phyloP scores from a whole-genome alignment of 2,329 filamentous ascomycete species.

The Fusarium sarcochroum region DNA sequence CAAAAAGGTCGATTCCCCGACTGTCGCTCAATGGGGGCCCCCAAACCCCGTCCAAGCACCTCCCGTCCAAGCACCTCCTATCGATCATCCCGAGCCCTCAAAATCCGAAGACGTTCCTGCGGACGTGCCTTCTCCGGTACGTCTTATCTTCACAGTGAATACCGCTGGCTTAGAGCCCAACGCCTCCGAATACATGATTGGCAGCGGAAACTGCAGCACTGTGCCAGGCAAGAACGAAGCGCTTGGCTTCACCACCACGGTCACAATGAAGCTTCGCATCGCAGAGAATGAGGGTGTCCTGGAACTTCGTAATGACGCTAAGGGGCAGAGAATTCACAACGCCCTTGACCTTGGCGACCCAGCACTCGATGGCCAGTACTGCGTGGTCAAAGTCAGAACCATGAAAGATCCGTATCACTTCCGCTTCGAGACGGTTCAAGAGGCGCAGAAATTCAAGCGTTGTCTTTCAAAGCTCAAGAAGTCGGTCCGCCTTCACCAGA shows the following conservation, averaged over 20 bases:
- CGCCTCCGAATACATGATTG: conserved; percentile 31
- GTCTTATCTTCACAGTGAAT: background rate
- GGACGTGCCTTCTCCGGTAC: background rate
- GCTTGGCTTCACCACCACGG: conserved; percentile 17
- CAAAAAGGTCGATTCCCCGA: background rate
- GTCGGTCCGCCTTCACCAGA: conserved; percentile 4
- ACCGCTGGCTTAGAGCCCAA: background rate
- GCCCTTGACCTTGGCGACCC: conserved; percentile 43
- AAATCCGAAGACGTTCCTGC: too few relatives aligned
- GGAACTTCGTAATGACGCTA: conserved; percentile 25
- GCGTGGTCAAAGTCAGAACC: conserved; percentile 29
- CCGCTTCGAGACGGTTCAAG: conserved; percentile 27
- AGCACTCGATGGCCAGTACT: conserved; percentile 40
- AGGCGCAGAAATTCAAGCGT: conserved; percentile 36
- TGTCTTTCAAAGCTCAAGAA: conserved; percentile 23
- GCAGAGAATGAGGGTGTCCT: conserved; percentile 37
- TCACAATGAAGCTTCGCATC: conserved; percentile 36
- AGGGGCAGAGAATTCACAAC: conserved; percentile 31
- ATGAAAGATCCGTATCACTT: conserved; percentile 29
- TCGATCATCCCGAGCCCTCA: background rate
- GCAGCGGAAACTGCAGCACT: conserved; percentile 34
- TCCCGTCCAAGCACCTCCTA: background rate
- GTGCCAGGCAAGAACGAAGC: conserved; percentile 26
- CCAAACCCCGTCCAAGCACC: background rate
- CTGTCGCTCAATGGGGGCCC: conserved; percentile 19